Conservation (phyloP, 148 eudicot genomes). For the Rheum nobile region DNA sequence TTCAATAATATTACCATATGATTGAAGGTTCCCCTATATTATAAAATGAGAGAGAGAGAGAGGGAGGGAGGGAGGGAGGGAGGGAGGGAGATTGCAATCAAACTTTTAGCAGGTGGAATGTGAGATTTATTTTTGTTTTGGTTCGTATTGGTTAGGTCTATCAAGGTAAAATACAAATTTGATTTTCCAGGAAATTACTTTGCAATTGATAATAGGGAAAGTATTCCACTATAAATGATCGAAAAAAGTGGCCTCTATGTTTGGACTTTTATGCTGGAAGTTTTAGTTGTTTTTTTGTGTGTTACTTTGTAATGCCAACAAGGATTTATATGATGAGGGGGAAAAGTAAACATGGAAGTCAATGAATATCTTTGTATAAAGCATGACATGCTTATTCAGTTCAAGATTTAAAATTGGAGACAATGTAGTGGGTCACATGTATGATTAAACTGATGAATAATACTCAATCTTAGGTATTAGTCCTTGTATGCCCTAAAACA, state of each 20-base stretch:
- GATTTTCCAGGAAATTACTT: background rate
- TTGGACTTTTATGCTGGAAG: background rate
- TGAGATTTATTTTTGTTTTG: background rate
- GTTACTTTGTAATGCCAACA: background rate
- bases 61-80: too few relatives aligned
- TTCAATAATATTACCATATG: too few relatives aligned
- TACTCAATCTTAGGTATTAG: background rate
- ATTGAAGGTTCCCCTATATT: too few relatives aligned
- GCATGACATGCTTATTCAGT: background rate
- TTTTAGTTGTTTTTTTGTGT: background rate
- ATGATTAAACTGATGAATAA: background rate
- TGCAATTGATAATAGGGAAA: background rate
- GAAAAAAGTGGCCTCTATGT: background rate
- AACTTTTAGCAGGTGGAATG: background rate
- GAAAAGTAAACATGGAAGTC: background rate
- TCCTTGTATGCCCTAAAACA: background rate
- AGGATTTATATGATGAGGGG: background rate
- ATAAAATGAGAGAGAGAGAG: too few relatives aligned
- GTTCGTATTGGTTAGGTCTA: background rate
- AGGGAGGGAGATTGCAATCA: background rate
- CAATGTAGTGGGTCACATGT: background rate
- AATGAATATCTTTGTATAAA: slow-evolving; percentile 2
- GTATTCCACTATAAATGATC: background rate
- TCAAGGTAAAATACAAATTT: background rate
- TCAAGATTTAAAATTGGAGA: background rate